Percentiles rank a stretch among this genome's conserved stretches.
phyloP scores from a whole-genome alignment of 495 filamentous ascomycete genomes.

The Neurospora intermedia region DNA sequence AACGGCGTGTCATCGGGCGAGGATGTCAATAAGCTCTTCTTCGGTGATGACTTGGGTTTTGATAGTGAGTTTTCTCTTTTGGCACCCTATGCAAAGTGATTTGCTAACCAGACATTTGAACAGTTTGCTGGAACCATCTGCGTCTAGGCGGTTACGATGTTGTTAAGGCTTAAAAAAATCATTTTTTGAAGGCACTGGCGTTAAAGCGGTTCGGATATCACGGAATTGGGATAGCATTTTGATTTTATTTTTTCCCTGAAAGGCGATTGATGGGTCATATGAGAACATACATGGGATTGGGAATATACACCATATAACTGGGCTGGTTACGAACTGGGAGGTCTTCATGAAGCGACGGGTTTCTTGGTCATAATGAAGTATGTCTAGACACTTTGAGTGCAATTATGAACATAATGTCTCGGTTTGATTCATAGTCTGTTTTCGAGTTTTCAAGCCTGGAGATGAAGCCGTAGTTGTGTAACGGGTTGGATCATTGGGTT shows the following conservation, averaged over 20 bases:
- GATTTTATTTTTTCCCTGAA: too few species aligned
- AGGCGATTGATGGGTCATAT: not conserved
- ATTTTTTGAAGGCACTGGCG: not conserved
- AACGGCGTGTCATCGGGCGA: conserved; percentile 43
- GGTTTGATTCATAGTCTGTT: not conserved
- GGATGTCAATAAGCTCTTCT: conserved; percentile 48
- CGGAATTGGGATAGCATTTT: not conserved
- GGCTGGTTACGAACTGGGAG: not conserved
- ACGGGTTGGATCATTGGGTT: too few species aligned
- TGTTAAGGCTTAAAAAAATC: not conserved
- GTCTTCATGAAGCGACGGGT: not conserved
- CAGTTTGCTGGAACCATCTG: conserved; percentile 46
- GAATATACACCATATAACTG: not conserved
- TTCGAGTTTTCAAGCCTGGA: not conserved
- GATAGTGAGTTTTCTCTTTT: conserved; percentile 15
- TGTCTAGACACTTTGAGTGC: not conserved
- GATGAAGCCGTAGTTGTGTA: too few species aligned
- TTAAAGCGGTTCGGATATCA: not conserved
- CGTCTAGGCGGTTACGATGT: conserved; percentile 27
- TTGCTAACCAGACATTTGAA: not conserved
- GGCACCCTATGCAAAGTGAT: not conserved
- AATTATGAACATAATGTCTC: not conserved
- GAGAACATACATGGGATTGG: not conserved
- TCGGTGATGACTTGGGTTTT: conserved; percentile 57
- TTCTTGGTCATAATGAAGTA: not conserved